Evolutionary conservation across 306 rosid genomes (phyloP), one percentile per base, ranked within the genome.

Genomic region (Mimosa pudica): DNA sequence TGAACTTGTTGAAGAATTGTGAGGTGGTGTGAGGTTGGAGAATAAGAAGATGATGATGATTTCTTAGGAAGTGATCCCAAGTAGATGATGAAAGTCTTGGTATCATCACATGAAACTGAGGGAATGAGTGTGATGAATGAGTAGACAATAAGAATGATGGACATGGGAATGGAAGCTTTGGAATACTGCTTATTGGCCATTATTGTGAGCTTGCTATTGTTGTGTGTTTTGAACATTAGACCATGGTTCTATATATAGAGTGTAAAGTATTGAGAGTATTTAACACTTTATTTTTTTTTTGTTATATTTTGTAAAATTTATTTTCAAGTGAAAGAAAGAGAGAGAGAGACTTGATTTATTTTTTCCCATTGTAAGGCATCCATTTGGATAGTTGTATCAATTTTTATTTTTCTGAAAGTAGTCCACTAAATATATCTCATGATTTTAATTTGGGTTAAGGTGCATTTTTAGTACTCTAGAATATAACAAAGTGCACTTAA

Each of bases 1-100:
- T 5, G 3, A 46, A 61, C 82, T 71, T 61, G 52, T 14, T 61
- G 82, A 38, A 74, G 62, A 20, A 80, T 58, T 4, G 44, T 66
- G 4, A 74, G 76, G 46, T 80, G 75, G 79, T 52, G 75, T 66
- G 80, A 80, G 17, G 60, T 17, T 32, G 62, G 75, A 45, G 84
- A 80, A 52, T 54, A 67, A 2, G 69, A 63, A 6, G 68, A 63
- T 2, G 69, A 63, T 32, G 69, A 63, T 33, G n/a, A 4, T 42
- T 14, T 32, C 20, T 74, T 36, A 3, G 70, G 66, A 24, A 80
- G 70, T 33, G 79, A 45, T 7, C 77, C 77, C 77, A 79, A 46
- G 48, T 71, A 71, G 30, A 79, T 49, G 24, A 79, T 61, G 8
- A 66, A 63, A 7, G 62, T 55, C 33, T 66, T 47, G 5, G 47